These are phyloP conservation scores for Jackrogersella minutella DNA, from an alignment of 495 filamentous ascomycete genomes.

Conservation along the genomic window DNA sequence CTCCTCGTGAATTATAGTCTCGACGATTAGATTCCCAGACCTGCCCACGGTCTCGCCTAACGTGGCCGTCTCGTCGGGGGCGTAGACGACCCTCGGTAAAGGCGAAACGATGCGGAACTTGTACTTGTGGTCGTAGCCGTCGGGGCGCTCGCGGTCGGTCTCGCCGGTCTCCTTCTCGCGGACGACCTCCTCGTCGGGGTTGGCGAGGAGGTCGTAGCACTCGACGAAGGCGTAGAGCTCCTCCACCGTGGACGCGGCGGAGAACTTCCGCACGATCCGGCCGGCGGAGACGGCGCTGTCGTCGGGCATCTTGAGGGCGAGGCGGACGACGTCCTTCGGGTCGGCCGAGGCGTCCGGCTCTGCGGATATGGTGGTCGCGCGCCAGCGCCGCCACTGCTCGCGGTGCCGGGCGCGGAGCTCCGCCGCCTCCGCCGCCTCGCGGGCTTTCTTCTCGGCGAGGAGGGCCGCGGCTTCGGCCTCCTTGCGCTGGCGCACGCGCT, in stretches of 20 bases:
- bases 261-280: constrained; percentile 78
- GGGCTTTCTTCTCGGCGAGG: constrained; percentile 61
- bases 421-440: constrained; percentile 68
- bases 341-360: constrained; percentile 68
- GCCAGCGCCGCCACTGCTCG: constrained; percentile 82
- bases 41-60: constrained; percentile 77
- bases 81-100: constrained; percentile 81
- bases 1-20: constrained; percentile 52
- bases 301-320: constrained; percentile 81
- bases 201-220: constrained; percentile 73
- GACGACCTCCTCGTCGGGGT: constrained; percentile 41
- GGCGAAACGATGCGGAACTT: constrained; percentile 81
- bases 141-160: constrained; percentile 61
- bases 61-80: constrained; percentile 67
- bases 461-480: constrained; percentile 77
- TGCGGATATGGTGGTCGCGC: constrained; percentile 67
- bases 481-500: constrained; percentile 73
- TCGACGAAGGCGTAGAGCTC: constrained; percentile 97
- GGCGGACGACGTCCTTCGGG: constrained; percentile 74
- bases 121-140: constrained; percentile 79
- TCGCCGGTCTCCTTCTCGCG: constrained; percentile 31
- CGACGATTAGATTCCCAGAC: constrained; percentile 89
- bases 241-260: constrained; percentile 70
- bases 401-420: constrained; percentile 65
- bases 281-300: too few species aligned